phyloP scores from a whole-genome alignment of 164 flowering plant species.

The Vitis rotundifolia region DNA sequence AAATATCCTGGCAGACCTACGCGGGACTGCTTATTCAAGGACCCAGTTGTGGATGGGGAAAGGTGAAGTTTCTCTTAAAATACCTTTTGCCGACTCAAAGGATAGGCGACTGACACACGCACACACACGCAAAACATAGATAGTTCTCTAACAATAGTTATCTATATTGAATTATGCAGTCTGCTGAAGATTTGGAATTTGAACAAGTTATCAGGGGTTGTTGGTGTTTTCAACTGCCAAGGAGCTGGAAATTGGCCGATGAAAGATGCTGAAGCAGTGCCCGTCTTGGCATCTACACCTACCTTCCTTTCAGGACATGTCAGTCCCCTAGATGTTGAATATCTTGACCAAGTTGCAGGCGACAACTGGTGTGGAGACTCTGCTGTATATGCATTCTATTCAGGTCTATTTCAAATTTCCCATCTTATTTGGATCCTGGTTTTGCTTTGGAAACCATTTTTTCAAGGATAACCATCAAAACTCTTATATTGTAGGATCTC shows the following conservation, averaged over 20 bases:
- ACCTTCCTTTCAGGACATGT: constrained; percentile 35
- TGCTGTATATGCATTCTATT: constrained; percentile 57
- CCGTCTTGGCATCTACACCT: constrained; percentile 4
- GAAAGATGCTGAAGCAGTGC: constrained; percentile 18
- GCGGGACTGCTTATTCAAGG: constrained; percentile 59
- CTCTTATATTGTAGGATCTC: constrained; percentile 32
- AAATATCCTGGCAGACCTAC: constrained; percentile 68
- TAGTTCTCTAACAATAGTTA: neutral
- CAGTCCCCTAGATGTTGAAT: constrained; percentile 58
- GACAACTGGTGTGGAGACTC: constrained; percentile 67
- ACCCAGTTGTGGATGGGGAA: constrained; percentile 73
- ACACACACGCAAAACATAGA: no score
- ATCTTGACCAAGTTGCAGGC: constrained; percentile 57
- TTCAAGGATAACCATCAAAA: neutral
- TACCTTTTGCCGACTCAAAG: neutral
- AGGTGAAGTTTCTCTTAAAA: constrained; percentile 29
- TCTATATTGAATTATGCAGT: constrained; percentile 31
- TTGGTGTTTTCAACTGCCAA: constrained; percentile 88
- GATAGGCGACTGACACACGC: no score
- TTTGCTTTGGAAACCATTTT: neutral
- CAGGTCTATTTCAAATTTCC: constrained; percentile 37
- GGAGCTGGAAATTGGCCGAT: constrained; percentile 82
- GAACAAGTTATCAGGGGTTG: constrained; percentile 67
- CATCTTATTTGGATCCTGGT: neutral
- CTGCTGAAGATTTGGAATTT: constrained; percentile 82